Evolutionary conservation across 768 basidiomycete species (phyloP), one percentile per base, ranked within the genome.

Genomic region (Podaxis mareebaensis): DNA sequence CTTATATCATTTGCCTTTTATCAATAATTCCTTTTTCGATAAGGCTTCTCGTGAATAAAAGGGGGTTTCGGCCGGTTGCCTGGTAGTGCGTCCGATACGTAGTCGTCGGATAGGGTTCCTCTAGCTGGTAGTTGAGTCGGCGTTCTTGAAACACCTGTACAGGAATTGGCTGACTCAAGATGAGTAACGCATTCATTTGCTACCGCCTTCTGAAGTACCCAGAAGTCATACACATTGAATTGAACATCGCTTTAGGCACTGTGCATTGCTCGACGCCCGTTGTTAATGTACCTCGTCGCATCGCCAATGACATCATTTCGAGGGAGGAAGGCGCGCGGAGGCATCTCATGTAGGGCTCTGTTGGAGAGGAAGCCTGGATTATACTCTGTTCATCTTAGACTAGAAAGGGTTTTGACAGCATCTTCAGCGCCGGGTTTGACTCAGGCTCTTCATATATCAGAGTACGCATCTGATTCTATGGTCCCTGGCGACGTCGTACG

Each of bases 341-440:
- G 36, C 5, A 20, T 53, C 28, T 44, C 33, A 24, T 24, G 51
- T 42, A 17, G 20, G 48, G 30, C 33, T 26, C 55, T 28, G 44
- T 10, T 13, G 11, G 36, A 42, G 46, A 51, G 46, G 17, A 28
- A 24, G 54, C 24, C 49, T 24, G 20, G 17, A 13, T 44, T 57
- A 40, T 49, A 39, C 61, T 49, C 7, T 49, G 15, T 42, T 57
- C 54, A 63, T 56, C 40, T 49, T 7, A 42, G 33, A 28, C 26
- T 39, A 30, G 12, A 26, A n/a, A 46, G 59, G 3, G 42, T 28
- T 26, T 26, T 61, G 61, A 51, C 61, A 44, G 55, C 44, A 40
- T 30, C 61, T 44, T 48, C 53, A 48, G 46, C 54, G 54, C 61
- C 59, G 20, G 11, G 40, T 62, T 33, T 62, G 53, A 42, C 40